These are phyloP conservation scores for Fonsecaea pedrosoi DNA, from an alignment of 2,329 filamentous ascomycete genomes.

Conservation along the genomic window DNA sequence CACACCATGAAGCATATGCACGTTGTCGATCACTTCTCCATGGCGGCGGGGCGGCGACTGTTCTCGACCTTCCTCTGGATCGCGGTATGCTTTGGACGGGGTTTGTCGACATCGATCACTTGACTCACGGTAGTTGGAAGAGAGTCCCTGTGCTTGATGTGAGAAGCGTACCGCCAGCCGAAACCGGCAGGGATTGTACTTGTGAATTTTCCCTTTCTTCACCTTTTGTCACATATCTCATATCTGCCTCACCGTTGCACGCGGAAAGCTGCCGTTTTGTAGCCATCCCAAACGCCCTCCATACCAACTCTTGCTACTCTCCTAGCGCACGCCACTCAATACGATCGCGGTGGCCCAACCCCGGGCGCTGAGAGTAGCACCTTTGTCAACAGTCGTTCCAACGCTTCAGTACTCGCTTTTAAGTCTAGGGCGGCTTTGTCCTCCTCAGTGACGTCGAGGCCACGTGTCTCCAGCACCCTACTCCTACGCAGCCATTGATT, in stretches of 20 bases:
- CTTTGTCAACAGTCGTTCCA: conserved; percentile 11
- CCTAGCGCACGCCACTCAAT: neutral
- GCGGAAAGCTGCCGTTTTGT: neutral
- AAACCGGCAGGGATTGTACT: neutral
- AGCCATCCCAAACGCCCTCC: neutral
- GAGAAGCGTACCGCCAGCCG: neutral
- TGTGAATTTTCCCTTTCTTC: neutral
- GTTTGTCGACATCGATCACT: neutral
- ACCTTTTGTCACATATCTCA: neutral
- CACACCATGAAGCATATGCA: conserved; percentile 2
- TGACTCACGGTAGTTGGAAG: neutral
- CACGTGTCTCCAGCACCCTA: neutral
- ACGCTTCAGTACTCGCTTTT: neutral
- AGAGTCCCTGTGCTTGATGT: neutral
- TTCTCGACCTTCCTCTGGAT: conserved; percentile 1
- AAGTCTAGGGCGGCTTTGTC: conserved; percentile 1
- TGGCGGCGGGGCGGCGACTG: neutral
- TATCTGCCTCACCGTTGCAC: neutral
- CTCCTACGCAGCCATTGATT: neutral
- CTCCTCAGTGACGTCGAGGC: neutral
- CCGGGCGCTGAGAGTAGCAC: conserved; percentile 8
- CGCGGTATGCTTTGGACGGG: neutral
- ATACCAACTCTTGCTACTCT: neutral
- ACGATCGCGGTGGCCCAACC: neutral
- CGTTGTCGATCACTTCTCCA: conserved; percentile 1